These are phyloP conservation scores for Avena eriantha DNA, from an alignment of 176 grass and related monocot species.

Conservation along the genomic window DNA sequence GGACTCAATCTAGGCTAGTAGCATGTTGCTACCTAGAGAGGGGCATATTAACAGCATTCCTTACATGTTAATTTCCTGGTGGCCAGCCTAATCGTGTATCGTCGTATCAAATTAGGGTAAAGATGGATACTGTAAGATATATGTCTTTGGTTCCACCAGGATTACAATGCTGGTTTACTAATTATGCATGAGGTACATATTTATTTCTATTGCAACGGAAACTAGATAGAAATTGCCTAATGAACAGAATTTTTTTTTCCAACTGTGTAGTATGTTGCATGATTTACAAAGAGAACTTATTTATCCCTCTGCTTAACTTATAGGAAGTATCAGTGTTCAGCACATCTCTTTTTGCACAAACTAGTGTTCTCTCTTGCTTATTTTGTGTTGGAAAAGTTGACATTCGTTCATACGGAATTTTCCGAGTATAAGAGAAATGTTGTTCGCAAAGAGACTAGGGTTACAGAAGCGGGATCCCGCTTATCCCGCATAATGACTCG, in stretches of 20 bases:
- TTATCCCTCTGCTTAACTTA: neutral
- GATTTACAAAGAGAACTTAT: neutral
- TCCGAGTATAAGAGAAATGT: neutral
- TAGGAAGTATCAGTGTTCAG: neutral
- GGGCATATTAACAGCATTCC: neutral
- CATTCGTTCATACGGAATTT: neutral
- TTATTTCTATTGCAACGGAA: neutral
- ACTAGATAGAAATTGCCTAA: neutral
- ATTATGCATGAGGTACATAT: neutral
- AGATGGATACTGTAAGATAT: neutral
- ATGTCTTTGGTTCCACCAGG: neutral
- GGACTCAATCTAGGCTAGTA: neutral
- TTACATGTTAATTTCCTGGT: neutral
- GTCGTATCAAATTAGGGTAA: no score
- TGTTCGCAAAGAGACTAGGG: neutral
- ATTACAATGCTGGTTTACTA: conserved; percentile 6
- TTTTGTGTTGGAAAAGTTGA: neutral
- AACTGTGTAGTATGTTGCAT: neutral
- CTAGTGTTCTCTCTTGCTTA: neutral
- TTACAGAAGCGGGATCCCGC: no score
- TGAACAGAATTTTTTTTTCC: neutral
- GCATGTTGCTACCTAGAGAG: neutral
- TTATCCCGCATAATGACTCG: no score
- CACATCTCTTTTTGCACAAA: neutral
- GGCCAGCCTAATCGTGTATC: neutral